A percentile compares a stretch with the other conserved stretches of the same genome.
Conservation (phyloP, 2,329 filamentous ascomycete genomes). For the Thielaviopsis cerberus region DNA sequence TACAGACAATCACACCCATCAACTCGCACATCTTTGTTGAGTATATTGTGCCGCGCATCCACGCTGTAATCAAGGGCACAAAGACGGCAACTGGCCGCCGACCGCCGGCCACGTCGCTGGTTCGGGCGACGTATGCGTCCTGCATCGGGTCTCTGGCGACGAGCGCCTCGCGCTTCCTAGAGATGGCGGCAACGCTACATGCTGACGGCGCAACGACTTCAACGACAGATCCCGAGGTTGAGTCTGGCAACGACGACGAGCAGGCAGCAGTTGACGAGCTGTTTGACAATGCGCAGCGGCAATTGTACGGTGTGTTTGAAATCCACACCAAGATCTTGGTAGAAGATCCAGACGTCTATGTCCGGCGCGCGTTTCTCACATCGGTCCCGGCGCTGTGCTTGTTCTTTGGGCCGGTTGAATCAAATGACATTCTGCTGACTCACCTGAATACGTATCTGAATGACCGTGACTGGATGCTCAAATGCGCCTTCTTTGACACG, state of each 20-base stretch:
- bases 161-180: conserved; percentile 68
- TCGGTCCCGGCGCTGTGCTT: conserved; percentile 85
- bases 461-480: conserved; percentile 87
- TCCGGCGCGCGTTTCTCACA: conserved; percentile 74
- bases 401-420: conserved; percentile 81
- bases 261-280: conserved; percentile 55
- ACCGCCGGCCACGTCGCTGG: conserved; percentile 42
- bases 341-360: conserved; percentile 68
- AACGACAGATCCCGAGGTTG: conserved; percentile 58
- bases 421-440: conserved; percentile 88
- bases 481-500: conserved; percentile 90
- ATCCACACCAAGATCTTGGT: conserved; percentile 74
- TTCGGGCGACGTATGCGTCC: conserved; percentile 81
- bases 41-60: conserved; percentile 47
- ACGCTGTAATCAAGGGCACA: conserved; percentile 29
- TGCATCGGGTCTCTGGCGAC: conserved; percentile 77
- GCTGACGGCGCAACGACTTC: conserved; percentile 60
- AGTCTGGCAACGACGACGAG: conserved; percentile 48
- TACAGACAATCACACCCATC: conserved; percentile 67
- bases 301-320: conserved; percentile 72
- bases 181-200: conserved; percentile 74
- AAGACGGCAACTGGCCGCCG: conserved; percentile 1
- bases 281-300: conserved; percentile 71
- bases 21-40: conserved; percentile 53
- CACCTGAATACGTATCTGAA: conserved; percentile 96